Base-by-base conservation (phyloP, 1,284 basidiomycete genomes). In the Tremellales sp. region DNA sequence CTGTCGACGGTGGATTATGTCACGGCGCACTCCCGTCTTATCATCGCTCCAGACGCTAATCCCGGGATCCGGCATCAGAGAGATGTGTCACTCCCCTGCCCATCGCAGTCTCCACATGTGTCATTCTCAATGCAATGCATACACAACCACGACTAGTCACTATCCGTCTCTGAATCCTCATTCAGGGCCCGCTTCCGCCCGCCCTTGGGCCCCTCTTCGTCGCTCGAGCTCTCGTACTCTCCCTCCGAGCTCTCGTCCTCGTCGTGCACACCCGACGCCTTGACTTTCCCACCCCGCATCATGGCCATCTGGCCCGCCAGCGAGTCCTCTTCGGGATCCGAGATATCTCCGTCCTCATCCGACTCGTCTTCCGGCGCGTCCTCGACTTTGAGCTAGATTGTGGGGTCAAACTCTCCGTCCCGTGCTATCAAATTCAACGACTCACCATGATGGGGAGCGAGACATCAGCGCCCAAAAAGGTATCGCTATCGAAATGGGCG, bases 261-360 rank as follows among this genome's bases (percentile, higher is more conserved):
- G 16, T 80, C 75, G 48, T 70, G 68, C 27, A 70, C 66, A 18
- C 54, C 60, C 0, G 62, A 69, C 51, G 76, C 81, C 79, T 92
- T 94, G 46, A 97, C 92, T 31, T 81, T 70, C 13, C 85, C 87
- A 5, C 95, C 95, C 44, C 89, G 84, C 90, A 99, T 94, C 41
- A 85, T 81, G 3, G 94, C 93, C 92, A 98, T 97, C 77, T 99
- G 95, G 3, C 95, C 95, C 3, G 93, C 95, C 38, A 98, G 76
- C 21, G 84, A 81, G 71, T 95, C 93, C 72, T 97, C 93, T 40
- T 97, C 93, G 0, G 92, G 92, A 45, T 95, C 92, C 0, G 89
- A 94, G 53, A 97, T 97, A 49, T 93, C 90, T 64, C 94, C 91
- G 40, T 93, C 91, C 13, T 73, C 76, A 18, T 74, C 79, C 48